Evolutionary conservation across 108 stramenopile genomes (phyloP).

Genomic region (Cyclostephanos invisitatus): DNA sequence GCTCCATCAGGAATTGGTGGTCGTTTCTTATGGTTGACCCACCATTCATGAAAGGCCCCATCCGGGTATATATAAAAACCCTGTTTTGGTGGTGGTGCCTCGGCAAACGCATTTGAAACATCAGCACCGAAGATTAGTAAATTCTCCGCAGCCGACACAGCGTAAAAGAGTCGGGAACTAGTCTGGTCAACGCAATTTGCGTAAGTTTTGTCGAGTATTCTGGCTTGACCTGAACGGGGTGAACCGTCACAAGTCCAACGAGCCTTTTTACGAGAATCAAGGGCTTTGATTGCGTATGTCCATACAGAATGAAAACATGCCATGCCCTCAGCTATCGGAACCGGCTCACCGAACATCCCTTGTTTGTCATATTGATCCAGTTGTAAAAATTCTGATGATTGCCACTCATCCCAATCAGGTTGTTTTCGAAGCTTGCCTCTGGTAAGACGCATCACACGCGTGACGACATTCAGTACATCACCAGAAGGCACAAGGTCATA

Average conservation of each 20-base stretch:
- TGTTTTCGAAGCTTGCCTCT: background rate
- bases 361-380: conserved; percentile 17
- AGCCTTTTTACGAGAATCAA: conserved; percentile 19
- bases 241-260: background rate
- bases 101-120: no score
- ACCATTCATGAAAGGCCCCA: background rate
- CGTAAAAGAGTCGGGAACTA: background rate
- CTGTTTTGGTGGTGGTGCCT: background rate
- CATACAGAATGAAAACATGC: conserved; percentile 1
- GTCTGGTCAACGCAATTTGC: no score
- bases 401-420: conserved; percentile 17
- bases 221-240: no score
- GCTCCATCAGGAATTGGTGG: conserved; percentile 2
- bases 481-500: conserved; percentile 3
- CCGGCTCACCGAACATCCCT: no score
- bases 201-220: no score
- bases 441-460: background rate
- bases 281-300: conserved; percentile 7
- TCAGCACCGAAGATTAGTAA: no score
- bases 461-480: background rate
- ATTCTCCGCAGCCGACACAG: background rate
- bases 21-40: background rate
- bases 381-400: conserved; percentile 7
- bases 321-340: background rate
- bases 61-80: conserved; percentile 5